Conservation (phyloP, 2,329 filamentous ascomycete genomes). For the Penicillium sp. region DNA sequence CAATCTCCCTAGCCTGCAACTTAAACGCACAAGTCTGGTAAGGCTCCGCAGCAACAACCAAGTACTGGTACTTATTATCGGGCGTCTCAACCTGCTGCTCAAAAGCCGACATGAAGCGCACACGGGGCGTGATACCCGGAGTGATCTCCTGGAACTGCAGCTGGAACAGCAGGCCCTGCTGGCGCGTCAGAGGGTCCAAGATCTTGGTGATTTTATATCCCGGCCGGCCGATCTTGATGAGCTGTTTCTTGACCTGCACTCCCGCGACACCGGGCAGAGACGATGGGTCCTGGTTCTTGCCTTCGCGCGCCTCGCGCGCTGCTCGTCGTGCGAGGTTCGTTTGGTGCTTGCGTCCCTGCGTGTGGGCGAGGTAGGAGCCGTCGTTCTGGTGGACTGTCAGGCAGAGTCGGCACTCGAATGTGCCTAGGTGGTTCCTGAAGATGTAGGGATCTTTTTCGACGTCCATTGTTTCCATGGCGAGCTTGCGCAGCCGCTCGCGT, state of each 20-base stretch:
- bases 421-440: conserved; percentile 99
- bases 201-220: conserved; percentile 99
- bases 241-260: conserved; percentile 75
- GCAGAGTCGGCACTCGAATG: conserved; percentile 95
- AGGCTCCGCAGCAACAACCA: conserved; percentile 91
- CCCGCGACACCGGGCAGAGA: conserved; percentile 72
- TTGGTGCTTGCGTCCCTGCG: conserved; percentile 97
- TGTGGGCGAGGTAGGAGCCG: conserved; percentile 97
- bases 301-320: conserved; percentile 91
- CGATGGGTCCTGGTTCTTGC: conserved; percentile 63
- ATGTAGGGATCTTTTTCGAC: conserved; percentile 99
- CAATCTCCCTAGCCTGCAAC: conserved; percentile 88
- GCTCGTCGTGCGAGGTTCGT: conserved; percentile 95
- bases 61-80: conserved; percentile 91
- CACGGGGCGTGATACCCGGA: conserved; percentile 71
- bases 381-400: conserved; percentile 98
- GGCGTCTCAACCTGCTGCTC: conserved; percentile 93
- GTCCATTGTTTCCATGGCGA: conserved; percentile 97
- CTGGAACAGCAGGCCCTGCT: conserved; percentile 92
- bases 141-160: conserved; percentile 91
- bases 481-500: conserved; percentile 93
- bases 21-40: conserved; percentile 99
- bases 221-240: conserved; percentile 91
- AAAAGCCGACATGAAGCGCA: conserved; percentile 97
- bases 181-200: conserved; percentile 80